Conservation (phyloP, 1,284 basidiomycete species). For the Marasmius oreades region DNA sequence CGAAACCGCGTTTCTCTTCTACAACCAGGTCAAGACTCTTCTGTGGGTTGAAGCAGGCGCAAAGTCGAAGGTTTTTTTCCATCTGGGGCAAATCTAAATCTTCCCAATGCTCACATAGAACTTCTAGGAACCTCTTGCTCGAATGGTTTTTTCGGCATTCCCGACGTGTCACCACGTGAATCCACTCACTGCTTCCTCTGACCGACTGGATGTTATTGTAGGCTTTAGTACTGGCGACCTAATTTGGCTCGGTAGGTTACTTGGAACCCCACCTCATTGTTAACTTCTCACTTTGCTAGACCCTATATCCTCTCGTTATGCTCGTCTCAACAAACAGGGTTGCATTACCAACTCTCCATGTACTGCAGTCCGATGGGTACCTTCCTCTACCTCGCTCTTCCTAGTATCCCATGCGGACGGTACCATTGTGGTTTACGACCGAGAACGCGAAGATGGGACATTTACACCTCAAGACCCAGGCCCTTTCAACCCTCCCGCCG, state of each 20-base stretch:
- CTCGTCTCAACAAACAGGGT: conserved; percentile 89
- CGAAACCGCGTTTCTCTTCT: conserved; percentile 82
- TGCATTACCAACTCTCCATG: conserved; percentile 78
- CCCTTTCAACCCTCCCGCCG: conserved; percentile 10
- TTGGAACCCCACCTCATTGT: neutral
- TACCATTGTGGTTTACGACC: conserved; percentile 84
- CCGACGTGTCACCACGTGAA: conserved; percentile 93
- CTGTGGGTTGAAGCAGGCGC: conserved; percentile 80
- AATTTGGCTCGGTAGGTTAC: conserved; percentile 79
- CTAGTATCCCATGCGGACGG: conserved; percentile 91
- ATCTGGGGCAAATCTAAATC: conserved; percentile 10
- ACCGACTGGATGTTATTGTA: conserved; percentile 86
- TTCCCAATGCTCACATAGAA: conserved; percentile 29
- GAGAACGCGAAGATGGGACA: conserved; percentile 81
- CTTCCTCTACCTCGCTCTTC: conserved; percentile 80
- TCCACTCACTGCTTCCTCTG: conserved; percentile 67
- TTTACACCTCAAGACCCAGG: conserved; percentile 61
- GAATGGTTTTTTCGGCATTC: conserved; percentile 81
- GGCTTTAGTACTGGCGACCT: conserved; percentile 93
- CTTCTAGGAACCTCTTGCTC: conserved; percentile 71
- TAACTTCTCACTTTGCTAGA: conserved; percentile 40
- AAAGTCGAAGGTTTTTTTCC: conserved; percentile 62
- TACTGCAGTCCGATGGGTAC: conserved; percentile 87
- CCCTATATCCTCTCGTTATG: conserved; percentile 81
- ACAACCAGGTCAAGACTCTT: conserved; percentile 77